A percentile compares a stretch with the other conserved stretches of the same genome.
Conservation (phyloP, 306 rosid species). For the Lupinus albus region DNA sequence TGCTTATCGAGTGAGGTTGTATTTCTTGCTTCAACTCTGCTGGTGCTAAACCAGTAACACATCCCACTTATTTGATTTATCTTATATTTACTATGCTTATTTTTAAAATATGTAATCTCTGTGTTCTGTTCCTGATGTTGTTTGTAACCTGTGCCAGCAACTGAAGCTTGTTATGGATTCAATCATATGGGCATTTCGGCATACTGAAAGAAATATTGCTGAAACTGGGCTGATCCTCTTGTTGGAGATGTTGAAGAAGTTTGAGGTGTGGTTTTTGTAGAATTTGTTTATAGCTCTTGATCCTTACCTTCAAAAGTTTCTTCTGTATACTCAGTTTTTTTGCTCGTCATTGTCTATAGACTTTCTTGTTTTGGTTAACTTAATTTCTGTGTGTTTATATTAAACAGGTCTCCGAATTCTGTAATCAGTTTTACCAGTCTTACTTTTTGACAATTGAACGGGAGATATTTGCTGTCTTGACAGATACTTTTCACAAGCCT, state of each 20-base stretch:
- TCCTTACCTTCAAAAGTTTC: slow-evolving; percentile 8
- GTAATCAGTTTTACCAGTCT: slow-evolving; percentile 84
- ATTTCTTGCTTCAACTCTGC: slow-evolving; percentile 21
- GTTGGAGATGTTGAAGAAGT: slow-evolving; percentile 83
- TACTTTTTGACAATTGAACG: slow-evolving; percentile 82
- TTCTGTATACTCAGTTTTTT: slow-evolving; percentile 21
- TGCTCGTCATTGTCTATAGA: not conserved
- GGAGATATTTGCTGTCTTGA: slow-evolving; percentile 93
- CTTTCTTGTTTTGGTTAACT: slow-evolving; percentile 16
- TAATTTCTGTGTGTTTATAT: not conserved
- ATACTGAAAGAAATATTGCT: slow-evolving; percentile 96
- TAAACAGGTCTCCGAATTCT: slow-evolving; percentile 85
- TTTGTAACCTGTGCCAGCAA: slow-evolving; percentile 61
- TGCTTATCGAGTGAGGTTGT: slow-evolving; percentile 84
- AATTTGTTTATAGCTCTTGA: not conserved
- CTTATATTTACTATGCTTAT: slow-evolving; percentile 11
- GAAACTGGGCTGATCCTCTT: slow-evolving; percentile 84
- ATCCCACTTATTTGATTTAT: slow-evolving; percentile 7
- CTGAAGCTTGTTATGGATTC: slow-evolving; percentile 98
- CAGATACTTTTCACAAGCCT: slow-evolving; percentile 96
- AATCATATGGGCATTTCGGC: slow-evolving; percentile 97
- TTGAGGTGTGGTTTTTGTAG: slow-evolving; percentile 59
- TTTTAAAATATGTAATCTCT: not conserved
- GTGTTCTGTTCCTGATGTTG: slow-evolving; percentile 31
- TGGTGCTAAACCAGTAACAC: not conserved